These are phyloP conservation scores for Trametes gibbosa DNA, from an alignment of 768 basidiomycete genomes.

Conservation along the genomic window DNA sequence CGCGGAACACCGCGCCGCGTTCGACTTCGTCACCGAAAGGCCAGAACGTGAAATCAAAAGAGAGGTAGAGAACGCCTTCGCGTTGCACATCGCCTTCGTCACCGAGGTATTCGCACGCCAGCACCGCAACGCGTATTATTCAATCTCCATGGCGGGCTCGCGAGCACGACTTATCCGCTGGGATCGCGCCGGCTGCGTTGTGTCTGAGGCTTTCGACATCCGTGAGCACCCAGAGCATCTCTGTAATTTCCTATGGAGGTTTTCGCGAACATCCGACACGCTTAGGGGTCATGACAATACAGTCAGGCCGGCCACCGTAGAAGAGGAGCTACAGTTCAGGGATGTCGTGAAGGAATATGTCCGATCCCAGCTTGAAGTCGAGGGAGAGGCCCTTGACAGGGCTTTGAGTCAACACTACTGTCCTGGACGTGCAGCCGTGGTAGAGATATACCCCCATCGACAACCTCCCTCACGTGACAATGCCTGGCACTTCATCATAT, in stretches of 20 bases:
- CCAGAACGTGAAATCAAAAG: not conserved
- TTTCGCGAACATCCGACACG: conserved; percentile 9
- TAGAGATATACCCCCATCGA: not conserved
- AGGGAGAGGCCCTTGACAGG: not conserved
- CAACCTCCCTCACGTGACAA: not conserved
- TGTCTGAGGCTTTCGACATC: conserved; percentile 30
- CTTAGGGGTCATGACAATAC: conserved; percentile 28
- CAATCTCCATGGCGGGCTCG: conserved; percentile 28
- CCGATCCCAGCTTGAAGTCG: not conserved
- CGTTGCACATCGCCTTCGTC: not conserved
- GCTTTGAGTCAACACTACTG: conserved; percentile 3
- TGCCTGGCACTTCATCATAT: not conserved
- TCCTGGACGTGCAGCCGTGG: not conserved
- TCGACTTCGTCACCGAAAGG: not conserved
- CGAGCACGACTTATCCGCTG: conserved; percentile 31
- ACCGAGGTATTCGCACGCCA: conserved; percentile 24
- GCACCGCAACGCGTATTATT: conserved; percentile 29
- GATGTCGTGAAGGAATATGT: not conserved
- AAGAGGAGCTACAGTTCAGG: not conserved
- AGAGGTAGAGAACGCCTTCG: not conserved
- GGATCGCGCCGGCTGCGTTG: conserved; percentile 35
- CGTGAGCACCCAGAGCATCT: conserved; percentile 20
- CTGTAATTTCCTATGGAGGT: conserved; percentile 32
- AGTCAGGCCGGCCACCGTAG: not conserved
- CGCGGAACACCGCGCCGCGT: not conserved